Conservation (phyloP, 202 grass and related monocot genomes). For the Saccharum hybrid region DNA sequence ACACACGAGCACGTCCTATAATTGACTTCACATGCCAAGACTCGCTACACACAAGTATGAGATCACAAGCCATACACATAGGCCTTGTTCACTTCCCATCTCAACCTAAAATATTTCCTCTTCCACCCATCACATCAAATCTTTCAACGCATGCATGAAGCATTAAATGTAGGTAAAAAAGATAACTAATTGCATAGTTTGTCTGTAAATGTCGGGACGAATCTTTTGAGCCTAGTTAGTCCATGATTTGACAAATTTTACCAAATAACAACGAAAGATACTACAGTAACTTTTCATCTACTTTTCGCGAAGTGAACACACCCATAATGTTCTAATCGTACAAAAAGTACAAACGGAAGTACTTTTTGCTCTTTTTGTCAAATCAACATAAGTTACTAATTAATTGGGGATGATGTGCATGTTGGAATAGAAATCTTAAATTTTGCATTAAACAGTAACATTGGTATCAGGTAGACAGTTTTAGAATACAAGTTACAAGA, state of each 20-base stretch:
- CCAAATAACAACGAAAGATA: too few relatives aligned
- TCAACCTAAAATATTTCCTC: too few relatives aligned
- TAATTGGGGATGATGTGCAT: neutral
- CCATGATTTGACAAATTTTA: too few relatives aligned
- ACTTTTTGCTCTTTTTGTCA: neutral
- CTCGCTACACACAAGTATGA: neutral
- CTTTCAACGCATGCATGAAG: too few relatives aligned
- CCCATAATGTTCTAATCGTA: slow-evolving; percentile 8
- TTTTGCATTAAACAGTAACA: slow-evolving; percentile 28
- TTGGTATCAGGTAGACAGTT: slow-evolving; percentile 21
- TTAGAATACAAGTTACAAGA: slow-evolving; percentile 39
- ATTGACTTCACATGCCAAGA: neutral
- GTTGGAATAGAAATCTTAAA: slow-evolving; percentile 18
- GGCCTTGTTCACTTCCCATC: too few relatives aligned
- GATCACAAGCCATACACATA: neutral
- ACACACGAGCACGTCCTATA: neutral
- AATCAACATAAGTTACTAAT: neutral
- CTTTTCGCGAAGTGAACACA: too few relatives aligned
- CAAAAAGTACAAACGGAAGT: neutral
- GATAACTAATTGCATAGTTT: too few relatives aligned
- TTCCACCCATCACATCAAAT: too few relatives aligned
- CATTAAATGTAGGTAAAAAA: too few relatives aligned
- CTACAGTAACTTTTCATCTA: too few relatives aligned
- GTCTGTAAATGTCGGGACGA: too few relatives aligned
- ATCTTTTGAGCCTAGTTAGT: too few relatives aligned